phyloP scores from a whole-genome alignment of 2,329 filamentous ascomycete species.

The Fusarium euwallaceae region DNA sequence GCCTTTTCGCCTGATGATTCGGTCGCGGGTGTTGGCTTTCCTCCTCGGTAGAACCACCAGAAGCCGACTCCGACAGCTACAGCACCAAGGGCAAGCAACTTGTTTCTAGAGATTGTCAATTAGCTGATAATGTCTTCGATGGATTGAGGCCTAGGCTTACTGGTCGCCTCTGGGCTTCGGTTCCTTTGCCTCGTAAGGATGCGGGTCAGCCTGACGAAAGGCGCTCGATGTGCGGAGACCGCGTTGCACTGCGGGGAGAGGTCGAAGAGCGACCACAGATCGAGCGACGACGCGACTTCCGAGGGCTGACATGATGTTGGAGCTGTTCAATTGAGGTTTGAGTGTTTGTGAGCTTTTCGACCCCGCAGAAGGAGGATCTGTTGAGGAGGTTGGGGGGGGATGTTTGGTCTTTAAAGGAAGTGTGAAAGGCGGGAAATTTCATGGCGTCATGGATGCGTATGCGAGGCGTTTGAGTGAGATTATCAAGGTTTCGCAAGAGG shows the following conservation, averaged over 20 bases:
- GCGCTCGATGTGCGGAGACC: conserved; percentile 35
- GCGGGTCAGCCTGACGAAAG: conserved; percentile 22
- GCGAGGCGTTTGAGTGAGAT: conserved; percentile 4
- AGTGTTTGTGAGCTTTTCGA: background rate
- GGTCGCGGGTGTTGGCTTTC: conserved; percentile 21
- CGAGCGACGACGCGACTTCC: conserved; percentile 23
- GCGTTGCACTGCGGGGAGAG: conserved; percentile 34
- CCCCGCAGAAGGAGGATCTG: conserved; percentile 20
- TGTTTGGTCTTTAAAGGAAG: conserved; percentile 21
- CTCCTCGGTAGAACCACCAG: conserved; percentile 37
- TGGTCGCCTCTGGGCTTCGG: conserved; percentile 27
- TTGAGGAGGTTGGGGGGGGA: conserved; percentile 23
- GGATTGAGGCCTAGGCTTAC: background rate
- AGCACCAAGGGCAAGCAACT: conserved; percentile 30
- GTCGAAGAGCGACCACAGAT: conserved; percentile 22
- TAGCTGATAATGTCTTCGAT: background rate
- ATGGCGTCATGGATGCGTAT: conserved; percentile 37
- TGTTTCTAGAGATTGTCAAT: conserved; percentile 17
- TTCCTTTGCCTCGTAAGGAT: conserved; percentile 33
- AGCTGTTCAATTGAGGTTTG: background rate
- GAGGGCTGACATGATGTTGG: conserved; percentile 23
- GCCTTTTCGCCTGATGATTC: conserved; percentile 27
- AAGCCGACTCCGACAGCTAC: conserved; percentile 26
- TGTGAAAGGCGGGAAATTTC: conserved; percentile 30
- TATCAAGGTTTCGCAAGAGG: conserved; percentile 4